Evolutionary conservation across 106 monocot species (phyloP), one percentile per base, ranked within the genome.

Genomic region (Narthecium ossifragum): DNA sequence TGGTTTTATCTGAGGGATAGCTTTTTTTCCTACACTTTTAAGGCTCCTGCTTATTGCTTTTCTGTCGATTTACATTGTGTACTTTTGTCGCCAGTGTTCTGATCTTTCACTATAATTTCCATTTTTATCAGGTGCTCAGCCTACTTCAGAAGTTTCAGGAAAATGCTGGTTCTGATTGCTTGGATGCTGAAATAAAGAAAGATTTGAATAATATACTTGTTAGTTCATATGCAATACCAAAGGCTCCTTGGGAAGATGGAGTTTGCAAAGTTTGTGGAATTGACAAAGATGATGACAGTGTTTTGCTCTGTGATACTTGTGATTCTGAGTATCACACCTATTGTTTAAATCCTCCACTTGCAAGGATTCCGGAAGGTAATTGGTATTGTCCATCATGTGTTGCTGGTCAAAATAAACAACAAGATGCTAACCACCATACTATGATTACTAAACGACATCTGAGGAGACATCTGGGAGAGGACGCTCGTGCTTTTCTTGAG

Each of bases 191-290:
- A 62, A 46, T 29, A 26, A 43, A 63, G 8, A 78, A 66, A 30
- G 75, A 87, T 41, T 46, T 84, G 36, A 63, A 71, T 62, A 58
- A 78, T 30, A 46, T 70, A 26, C 73, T 88, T 55, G 25, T 55
- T 53, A 15, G 61, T 71, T 29, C 67, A 54, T 70, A 66, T 69
- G 73, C 80, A 57, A 23, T 96, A 28, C 80, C 84, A n/a, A 96
- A 90, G 75, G 98, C 98, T 68, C 90, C 90, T 37, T 98, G 98
- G 98, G 98, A 98, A 51, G 87, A 87, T 53, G 98, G 98, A 52
- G 80, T 98, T 55, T 98, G 98, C 68, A 98, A 98, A 85, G 87
- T 98, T 56, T 98, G 98, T 68, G 98, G 98, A 12, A 79, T 98
- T 54, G 98, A 98, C 68, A 84, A 78, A 69, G 98, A 90, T 79